phyloP scores from a whole-genome alignment of 2,329 filamentous ascomycete genomes.

The Fusarium sp. region DNA sequence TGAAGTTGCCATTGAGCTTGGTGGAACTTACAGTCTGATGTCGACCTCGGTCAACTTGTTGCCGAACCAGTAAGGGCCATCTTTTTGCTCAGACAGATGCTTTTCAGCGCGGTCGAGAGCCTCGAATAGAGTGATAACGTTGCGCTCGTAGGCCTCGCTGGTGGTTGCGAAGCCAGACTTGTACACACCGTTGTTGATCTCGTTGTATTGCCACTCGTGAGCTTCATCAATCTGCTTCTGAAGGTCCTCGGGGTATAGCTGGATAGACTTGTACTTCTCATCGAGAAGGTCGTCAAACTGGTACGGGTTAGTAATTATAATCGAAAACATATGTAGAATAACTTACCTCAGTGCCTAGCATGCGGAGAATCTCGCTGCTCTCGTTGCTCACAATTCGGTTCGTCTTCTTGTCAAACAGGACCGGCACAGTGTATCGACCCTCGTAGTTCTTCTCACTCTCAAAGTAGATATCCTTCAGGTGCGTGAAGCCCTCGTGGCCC shows the following conservation, averaged over 20 bases:
- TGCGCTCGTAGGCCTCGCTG: constrained; percentile 83
- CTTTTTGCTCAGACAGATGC: constrained; percentile 66
- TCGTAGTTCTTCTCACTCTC: constrained; percentile 76
- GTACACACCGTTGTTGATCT: constrained; percentile 79
- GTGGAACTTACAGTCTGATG: constrained; percentile 70
- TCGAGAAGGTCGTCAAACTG: constrained; percentile 80
- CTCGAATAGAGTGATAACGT: constrained; percentile 77
- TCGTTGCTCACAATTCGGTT: constrained; percentile 90
- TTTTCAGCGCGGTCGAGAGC: constrained; percentile 82
- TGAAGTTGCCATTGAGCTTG: background rate
- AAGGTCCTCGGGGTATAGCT: constrained; percentile 77
- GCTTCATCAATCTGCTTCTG: constrained; percentile 77
- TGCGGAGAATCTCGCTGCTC: constrained; percentile 91
- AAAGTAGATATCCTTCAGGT: constrained; percentile 86
- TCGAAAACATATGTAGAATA: too few species aligned
- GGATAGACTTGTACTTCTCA: constrained; percentile 68
- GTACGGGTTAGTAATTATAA: background rate
- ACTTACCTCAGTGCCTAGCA: constrained; percentile 80
- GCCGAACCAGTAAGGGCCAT: constrained; percentile 81
- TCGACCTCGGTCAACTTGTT: constrained; percentile 83
- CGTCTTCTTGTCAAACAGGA: constrained; percentile 82
- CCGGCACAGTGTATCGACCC: constrained; percentile 88
- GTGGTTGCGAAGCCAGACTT: constrained; percentile 87
- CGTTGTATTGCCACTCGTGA: constrained; percentile 84
- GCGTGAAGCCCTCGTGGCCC: constrained; percentile 74